Percentiles rank a stretch among this genome's conserved stretches.
Evolutionary conservation across 768 basidiomycete genomes (phyloP).

Genomic region (Artomyces pyxidatus): DNA sequence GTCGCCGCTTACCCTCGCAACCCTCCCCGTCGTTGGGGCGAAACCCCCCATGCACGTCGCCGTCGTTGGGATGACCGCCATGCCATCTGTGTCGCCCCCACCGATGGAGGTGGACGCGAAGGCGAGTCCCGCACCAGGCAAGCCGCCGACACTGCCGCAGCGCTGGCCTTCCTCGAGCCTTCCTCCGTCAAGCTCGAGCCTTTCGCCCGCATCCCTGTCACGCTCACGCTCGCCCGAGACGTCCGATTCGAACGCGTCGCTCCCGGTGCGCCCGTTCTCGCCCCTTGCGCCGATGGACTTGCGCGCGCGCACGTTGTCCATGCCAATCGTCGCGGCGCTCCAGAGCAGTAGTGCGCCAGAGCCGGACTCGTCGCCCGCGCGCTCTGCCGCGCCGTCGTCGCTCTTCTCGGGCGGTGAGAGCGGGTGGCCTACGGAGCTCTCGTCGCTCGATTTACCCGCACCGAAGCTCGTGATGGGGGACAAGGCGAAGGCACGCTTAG

Average conservation of each 20-base stretch:
- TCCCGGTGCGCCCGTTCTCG: neutral
- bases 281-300: neutral
- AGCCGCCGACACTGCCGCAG: neutral
- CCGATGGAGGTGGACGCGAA: neutral
- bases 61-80: constrained; percentile 7
- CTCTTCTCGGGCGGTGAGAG: constrained; percentile 7
- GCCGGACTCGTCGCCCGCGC: constrained; percentile 11
- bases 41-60: constrained; percentile 10
- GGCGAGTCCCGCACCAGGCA: neutral
- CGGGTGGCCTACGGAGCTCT: constrained; percentile 14
- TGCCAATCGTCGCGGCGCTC: neutral
- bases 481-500: neutral
- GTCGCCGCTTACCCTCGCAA: no score
- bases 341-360: neutral
- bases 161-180: neutral
- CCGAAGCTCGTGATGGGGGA: neutral
- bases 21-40: constrained; percentile 1
- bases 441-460: constrained; percentile 10
- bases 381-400: constrained; percentile 9
- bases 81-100: neutral
- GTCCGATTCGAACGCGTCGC: neutral
- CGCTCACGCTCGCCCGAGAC: neutral
- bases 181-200: no score
- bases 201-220: neutral
- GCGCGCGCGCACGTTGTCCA: neutral